Evolutionary conservation across 345 rosid genomes (phyloP).

Genomic region (Pseudoturritis turrita): DNA sequence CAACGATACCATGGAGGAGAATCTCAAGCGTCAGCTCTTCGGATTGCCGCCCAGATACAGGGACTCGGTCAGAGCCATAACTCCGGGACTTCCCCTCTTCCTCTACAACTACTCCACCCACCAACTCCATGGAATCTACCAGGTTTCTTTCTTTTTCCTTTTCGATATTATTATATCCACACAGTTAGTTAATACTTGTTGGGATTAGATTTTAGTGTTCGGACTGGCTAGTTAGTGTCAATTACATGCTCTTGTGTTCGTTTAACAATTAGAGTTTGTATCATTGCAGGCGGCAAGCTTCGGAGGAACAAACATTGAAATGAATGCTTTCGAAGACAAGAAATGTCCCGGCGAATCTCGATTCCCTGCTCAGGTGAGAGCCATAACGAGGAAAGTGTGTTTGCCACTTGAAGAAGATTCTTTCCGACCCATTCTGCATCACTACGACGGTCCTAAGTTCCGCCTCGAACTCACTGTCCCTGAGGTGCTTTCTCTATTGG

Average conservation of each 20-base stretch:
- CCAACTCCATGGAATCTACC: conserved; percentile 94
- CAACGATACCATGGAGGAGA: conserved; percentile 97
- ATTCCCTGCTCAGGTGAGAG: conserved; percentile 97
- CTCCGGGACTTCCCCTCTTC: conserved; percentile 96
- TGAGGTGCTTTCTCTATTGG: conserved; percentile 46
- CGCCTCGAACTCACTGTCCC: conserved; percentile 90
- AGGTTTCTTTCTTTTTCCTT: too few species aligned
- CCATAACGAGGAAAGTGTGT: conserved; percentile 73
- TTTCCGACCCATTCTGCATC: conserved; percentile 95
- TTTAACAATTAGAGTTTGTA: too few species aligned
- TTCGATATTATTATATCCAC: too few species aligned
- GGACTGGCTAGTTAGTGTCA: too few species aligned
- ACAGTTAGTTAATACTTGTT: too few species aligned
- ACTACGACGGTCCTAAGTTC: conserved; percentile 98
- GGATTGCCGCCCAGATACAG: conserved; percentile 95
- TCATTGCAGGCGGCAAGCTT: conserved; percentile 97
- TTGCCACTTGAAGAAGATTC: conserved; percentile 96
- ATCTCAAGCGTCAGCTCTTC: conserved; percentile 83
- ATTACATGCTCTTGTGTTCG: too few species aligned
- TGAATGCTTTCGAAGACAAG: conserved; percentile 93
- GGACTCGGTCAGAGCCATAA: conserved; percentile 94
- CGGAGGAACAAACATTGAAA: conserved; percentile 97
- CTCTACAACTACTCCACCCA: conserved; percentile 98
- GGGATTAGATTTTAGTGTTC: too few species aligned
- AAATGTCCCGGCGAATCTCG: conserved; percentile 90